Base-by-base conservation (phyloP, 768 basidiomycete species). In the Tricholoma bakamatsutake region DNA sequence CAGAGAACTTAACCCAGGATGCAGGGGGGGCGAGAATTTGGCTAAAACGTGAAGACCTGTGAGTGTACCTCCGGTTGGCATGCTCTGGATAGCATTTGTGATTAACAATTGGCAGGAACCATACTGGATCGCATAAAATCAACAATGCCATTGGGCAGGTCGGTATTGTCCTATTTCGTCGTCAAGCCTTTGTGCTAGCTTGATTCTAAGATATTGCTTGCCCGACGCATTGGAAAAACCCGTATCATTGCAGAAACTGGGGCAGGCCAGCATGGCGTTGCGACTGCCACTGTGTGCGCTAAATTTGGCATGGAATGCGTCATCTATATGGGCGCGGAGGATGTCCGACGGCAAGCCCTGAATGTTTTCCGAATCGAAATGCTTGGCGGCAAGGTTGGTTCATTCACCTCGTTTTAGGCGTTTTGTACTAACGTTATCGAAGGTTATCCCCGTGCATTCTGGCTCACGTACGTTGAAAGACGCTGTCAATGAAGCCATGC, bases 181-280 rank as follows among this genome's bases (percentile, higher is more conserved):
- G 47, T 15, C 18, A 8, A 30, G n/a, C 24, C 21, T 33, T 18
- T 17, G 5, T 13, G 30, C 48, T 39, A n/a, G 48, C 47, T 31
- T 13, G 39, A 46, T n/a, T 17, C 11, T 2, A 67, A 96, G 89
- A 95, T 98, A 58, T 78, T 99, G 15, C 83, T 99, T 27, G 97
- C 97, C n/a, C 81, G 82, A 46, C 84, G 97, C 45, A 75, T 98
- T 56, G 97, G 97, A 17, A 99, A 99, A 76, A 97, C 80, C 37
- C 84, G 95, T 53, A 98, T 99, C 65, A 98, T 98, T 61, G 97
- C 97, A 31, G 97, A 99, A 76, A 98, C 97, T 1, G 97, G 97
- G 59, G 97, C 97, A 1, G 97, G 97, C 13, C 97, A 98, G 69
- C 97, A 99, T 69, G 97, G 97, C 68, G 97, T 99, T 30, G 97